phyloP scores from a whole-genome alignment of 495 filamentous ascomycete genomes.

The Aspergillus haitiensis region DNA sequence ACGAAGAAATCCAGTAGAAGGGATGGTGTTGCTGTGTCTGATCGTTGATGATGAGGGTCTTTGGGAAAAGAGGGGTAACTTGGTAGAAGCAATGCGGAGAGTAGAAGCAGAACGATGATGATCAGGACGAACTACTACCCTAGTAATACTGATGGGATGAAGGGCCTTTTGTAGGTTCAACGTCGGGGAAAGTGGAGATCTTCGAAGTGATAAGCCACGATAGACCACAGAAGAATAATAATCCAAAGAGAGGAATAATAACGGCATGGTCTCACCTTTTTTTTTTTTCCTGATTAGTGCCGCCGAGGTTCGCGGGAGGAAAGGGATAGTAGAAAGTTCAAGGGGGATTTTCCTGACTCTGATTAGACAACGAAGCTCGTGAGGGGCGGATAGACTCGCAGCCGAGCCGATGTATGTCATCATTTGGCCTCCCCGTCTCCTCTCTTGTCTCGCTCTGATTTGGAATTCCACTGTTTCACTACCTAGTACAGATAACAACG shows the following conservation, averaged over 20 bases:
- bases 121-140: neutral
- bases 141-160: neutral
- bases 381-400: conserved; percentile 5
- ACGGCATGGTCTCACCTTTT: neutral
- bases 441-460: neutral
- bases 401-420: conserved; percentile 18
- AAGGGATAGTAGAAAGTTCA: neutral
- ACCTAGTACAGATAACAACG: neutral
- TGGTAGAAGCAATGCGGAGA: neutral
- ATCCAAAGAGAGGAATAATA: neutral
- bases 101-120: neutral
- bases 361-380: neutral
- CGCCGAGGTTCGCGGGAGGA: conserved; percentile 14
- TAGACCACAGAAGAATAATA: neutral
- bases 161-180: neutral
- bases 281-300: neutral
- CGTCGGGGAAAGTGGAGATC: neutral
- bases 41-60: conserved; percentile 1
- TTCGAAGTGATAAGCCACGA: conserved; percentile 6
- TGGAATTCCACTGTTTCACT: neutral
- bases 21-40: neutral
- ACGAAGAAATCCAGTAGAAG: conserved; percentile 17
- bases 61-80: neutral
- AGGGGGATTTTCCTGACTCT: neutral
- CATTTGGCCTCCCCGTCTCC: neutral